These are phyloP conservation scores for Candida lessepsii DNA, from an alignment of 805 yeast species.

Conservation along the genomic window DNA sequence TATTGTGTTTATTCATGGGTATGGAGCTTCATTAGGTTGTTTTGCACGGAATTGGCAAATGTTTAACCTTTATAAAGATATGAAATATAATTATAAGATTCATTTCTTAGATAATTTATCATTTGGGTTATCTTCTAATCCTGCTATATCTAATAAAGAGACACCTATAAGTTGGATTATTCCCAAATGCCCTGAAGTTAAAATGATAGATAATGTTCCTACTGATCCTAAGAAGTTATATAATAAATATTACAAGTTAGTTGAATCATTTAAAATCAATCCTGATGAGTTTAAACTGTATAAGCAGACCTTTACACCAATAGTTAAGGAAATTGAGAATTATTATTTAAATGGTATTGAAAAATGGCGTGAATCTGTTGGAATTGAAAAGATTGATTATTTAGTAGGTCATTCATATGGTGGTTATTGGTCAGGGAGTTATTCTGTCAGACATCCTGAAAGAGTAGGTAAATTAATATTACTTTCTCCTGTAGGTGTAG, in stretches of 20 bases:
- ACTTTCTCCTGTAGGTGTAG: conserved; percentile 79
- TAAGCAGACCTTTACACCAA: conserved; percentile 33
- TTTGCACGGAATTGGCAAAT: conserved; percentile 53
- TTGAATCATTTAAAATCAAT: conserved; percentile 33
- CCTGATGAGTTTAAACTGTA: conserved; percentile 28
- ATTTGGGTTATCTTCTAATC: conserved; percentile 54
- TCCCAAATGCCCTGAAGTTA: conserved; percentile 22
- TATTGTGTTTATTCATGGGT: conserved; percentile 56
- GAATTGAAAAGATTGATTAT: conserved; percentile 53
- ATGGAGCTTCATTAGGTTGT: conserved; percentile 56
- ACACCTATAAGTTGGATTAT: conserved; percentile 17
- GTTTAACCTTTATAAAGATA: conserved; percentile 29
- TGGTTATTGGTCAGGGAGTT: conserved; percentile 67
- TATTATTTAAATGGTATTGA: conserved; percentile 62
- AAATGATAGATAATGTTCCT: conserved; percentile 26
- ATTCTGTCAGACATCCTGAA: conserved; percentile 57
- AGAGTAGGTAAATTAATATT: conserved; percentile 54
- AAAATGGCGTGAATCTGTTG: conserved; percentile 54
- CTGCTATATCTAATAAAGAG: conserved; percentile 23
- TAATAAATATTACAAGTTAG: conserved; percentile 40
- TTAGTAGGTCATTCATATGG: conserved; percentile 80
- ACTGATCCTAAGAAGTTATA: conserved; percentile 28
- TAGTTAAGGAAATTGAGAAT: conserved; percentile 47
- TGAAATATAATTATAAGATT: conserved; percentile 39
- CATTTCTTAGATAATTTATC: conserved; percentile 51